These are phyloP conservation scores for Xylaria curta DNA, from an alignment of 495 filamentous ascomycete genomes.

Conservation along the genomic window DNA sequence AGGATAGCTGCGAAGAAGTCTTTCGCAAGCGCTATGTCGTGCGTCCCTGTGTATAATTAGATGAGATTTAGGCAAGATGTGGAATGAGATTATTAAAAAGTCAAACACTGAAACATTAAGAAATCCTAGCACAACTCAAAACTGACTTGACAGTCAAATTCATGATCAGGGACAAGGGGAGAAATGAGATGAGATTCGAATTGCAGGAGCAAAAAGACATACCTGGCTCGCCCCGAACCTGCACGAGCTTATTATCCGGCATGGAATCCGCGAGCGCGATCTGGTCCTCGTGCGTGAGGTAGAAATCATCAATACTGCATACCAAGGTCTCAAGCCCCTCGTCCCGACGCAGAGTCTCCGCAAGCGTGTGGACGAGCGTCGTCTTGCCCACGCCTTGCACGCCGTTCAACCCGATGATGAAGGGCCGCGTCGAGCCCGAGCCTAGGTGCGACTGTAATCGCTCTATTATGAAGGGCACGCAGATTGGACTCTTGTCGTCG, in stretches of 20 bases:
- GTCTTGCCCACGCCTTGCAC: constrained; percentile 93
- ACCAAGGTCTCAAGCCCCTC: constrained; percentile 75
- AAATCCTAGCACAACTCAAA: background rate
- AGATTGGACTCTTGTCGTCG: constrained; percentile 87
- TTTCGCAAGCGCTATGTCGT: constrained; percentile 73
- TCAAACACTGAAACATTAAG: background rate
- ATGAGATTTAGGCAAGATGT: background rate
- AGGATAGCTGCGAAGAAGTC: constrained; percentile 68
- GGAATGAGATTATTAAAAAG: background rate
- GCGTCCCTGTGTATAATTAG: constrained; percentile 63
- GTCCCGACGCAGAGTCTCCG: constrained; percentile 67
- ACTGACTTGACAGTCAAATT: background rate
- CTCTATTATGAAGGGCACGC: constrained; percentile 83
- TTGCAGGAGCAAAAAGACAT: constrained; percentile 12
- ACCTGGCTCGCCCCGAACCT: constrained; percentile 81
- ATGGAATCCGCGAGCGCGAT: constrained; percentile 67
- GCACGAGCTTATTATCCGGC: constrained; percentile 75
- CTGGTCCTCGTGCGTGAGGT: constrained; percentile 77
- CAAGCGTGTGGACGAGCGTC: constrained; percentile 76
- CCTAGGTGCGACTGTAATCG: constrained; percentile 62
- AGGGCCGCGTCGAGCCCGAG: constrained; percentile 47
- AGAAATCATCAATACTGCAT: constrained; percentile 90
- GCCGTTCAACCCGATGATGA: constrained; percentile 68
- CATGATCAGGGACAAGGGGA: background rate
- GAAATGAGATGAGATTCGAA: background rate